Percentiles rank a stretch among this genome's conserved stretches.
These are phyloP conservation scores for Apiotrichum gamsii DNA, from an alignment of 1,284 basidiomycete species.

Conservation along the genomic window DNA sequence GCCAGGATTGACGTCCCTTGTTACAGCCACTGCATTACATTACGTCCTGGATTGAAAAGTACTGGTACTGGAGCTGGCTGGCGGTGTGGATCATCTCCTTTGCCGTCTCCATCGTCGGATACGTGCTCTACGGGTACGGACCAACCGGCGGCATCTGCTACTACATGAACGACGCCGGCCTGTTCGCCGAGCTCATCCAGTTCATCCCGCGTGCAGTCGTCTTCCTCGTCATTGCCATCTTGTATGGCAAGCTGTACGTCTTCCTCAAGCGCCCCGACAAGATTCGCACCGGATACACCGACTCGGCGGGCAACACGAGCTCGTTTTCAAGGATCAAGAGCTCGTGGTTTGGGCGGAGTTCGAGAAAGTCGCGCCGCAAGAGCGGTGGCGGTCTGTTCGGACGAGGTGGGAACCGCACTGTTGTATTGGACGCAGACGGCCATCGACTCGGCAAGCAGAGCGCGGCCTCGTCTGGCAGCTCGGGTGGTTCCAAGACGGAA, in stretches of 20 bases:
- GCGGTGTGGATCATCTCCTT: constrained; percentile 38
- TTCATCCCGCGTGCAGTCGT: constrained; percentile 43
- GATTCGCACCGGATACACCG: constrained; percentile 37
- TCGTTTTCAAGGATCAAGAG: constrained; percentile 1
- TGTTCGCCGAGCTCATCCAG: constrained; percentile 46
- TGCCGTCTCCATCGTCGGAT: constrained; percentile 29
- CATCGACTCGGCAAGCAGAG: not conserved
- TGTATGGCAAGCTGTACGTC: constrained; percentile 47
- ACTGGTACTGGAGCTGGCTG: constrained; percentile 39
- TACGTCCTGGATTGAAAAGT: constrained; percentile 41
- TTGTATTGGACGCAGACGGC: constrained; percentile 3
- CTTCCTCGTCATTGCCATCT: constrained; percentile 38
- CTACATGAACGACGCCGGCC: constrained; percentile 36
- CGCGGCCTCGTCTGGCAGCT: not conserved
- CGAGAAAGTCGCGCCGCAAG: not conserved
- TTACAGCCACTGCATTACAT: constrained; percentile 37
- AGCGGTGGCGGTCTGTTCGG: not conserved
- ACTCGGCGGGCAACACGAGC: constrained; percentile 14
- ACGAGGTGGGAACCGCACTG: not conserved
- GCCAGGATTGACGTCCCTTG: not conserved
- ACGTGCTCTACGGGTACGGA: constrained; percentile 35
- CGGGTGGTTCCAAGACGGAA: not conserved
- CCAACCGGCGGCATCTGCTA: constrained; percentile 41
- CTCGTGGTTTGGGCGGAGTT: constrained; percentile 11
- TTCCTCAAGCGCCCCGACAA: constrained; percentile 48